A percentile compares a stretch with the other conserved stretches of the same genome.
Conservation (phyloP, 176 grass and related monocot genomes). For the Oryza rufipogon region DNA sequence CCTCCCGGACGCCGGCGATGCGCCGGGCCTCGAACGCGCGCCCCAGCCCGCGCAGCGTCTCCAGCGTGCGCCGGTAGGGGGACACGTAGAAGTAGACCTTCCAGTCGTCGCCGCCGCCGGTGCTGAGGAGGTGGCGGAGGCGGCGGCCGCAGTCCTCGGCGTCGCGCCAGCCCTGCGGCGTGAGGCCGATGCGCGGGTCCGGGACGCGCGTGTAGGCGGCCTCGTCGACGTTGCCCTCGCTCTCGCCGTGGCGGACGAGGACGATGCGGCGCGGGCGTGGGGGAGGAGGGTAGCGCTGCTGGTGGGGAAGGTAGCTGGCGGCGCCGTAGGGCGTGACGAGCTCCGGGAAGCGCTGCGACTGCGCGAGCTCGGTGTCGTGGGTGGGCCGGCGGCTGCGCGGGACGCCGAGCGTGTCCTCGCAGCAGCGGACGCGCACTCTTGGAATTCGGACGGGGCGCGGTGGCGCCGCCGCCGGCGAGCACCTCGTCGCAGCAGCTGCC, state of each 20-base stretch:
- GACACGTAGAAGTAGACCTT: constrained; percentile 94
- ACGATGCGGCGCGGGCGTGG: constrained; percentile 68
- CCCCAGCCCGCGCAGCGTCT: constrained; percentile 71
- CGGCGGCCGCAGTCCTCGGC: constrained; percentile 61
- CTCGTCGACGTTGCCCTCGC: constrained; percentile 92
- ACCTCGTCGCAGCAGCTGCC: constrained; percentile 2
- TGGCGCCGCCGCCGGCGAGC: not conserved
- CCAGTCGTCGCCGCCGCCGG: constrained; percentile 42
- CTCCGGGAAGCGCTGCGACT: constrained; percentile 37
- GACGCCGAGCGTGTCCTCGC: constrained; percentile 67
- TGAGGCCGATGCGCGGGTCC: constrained; percentile 80
- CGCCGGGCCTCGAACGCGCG: constrained; percentile 58
- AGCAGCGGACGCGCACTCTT: constrained; percentile 37
- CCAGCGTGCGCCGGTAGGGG: constrained; percentile 65
- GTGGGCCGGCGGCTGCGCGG: not conserved
- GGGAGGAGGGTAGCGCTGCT: not conserved
- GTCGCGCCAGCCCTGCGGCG: constrained; percentile 52
- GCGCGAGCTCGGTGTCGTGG: not conserved
- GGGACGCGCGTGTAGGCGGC: constrained; percentile 70
- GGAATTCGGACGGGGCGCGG: not conserved
- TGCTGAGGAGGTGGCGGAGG: constrained; percentile 41
- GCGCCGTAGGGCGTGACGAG: not conserved
- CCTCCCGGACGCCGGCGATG: constrained; percentile 78
- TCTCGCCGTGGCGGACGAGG: constrained; percentile 81
- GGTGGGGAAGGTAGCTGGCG: not conserved